Base-by-base conservation (phyloP, 2,329 filamentous ascomycete genomes). In the Pyricularia grisea region DNA sequence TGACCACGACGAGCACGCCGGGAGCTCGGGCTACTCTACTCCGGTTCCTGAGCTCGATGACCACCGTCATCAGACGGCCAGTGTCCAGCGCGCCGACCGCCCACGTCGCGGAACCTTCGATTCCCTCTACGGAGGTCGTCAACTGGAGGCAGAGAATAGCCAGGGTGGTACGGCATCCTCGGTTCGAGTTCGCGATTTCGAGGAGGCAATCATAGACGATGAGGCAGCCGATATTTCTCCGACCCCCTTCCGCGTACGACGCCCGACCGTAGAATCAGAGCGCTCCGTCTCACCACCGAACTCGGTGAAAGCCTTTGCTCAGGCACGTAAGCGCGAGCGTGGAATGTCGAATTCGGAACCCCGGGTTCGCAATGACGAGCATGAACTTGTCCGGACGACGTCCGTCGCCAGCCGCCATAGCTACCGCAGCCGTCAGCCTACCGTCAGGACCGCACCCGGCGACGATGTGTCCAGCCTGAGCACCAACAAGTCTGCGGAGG, bases 291-390 rank as follows among this genome's bases (percentile, higher is more conserved):
- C 95, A 6, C 94, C 94, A 12, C 95, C 95, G 9, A 99, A 97
- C 78, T 99, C 95, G 0, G 93, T 99, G 67, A 97, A 98, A 78
- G 95, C 95, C 4, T 99, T 99, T 79, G 95, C 95, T 23, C 92
- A 95, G 75, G 92, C 92, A 69, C 90, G 93, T 67, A 92, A 93
- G 70, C 90, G 94, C 70, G 92, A 94, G 76, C 91, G 94, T 63
- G 92, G 89, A 70, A 77, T 84, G 76, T 89, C 84, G 27, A 81
- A 84, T 71, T 86, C 84, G 20, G 86, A 85, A 71, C 71, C 72
- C 23, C 69, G 77, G 33, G 12, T 36, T 76, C 73, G 74, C 28
- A 78, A 71, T 70, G 75, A 76, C 23, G 80, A 84, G 6, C 81
- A 86, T 27, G 83, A 86, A 28, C 81, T 94, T 31, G 88, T 91